phyloP scores from a whole-genome alignment of 75 land plant species.

The Cunninghamia lanceolata region DNA sequence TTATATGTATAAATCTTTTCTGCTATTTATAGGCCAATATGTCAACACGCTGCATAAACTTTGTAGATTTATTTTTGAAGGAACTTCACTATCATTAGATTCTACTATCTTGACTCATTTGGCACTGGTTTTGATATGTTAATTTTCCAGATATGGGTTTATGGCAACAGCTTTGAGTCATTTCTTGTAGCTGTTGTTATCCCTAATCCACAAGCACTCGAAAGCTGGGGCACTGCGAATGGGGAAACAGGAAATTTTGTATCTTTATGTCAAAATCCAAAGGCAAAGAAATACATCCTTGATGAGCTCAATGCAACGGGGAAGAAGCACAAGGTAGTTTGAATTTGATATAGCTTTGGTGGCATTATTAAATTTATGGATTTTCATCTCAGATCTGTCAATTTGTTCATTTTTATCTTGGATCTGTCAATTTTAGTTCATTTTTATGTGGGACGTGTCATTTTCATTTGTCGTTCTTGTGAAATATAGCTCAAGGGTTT shows the following conservation, averaged over 20 bases:
- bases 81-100: not conserved
- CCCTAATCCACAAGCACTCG: conserved; percentile 66
- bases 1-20: not conserved
- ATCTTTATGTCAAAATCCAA: conserved; percentile 56
- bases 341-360: not conserved
- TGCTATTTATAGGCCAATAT: not conserved
- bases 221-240: conserved; percentile 71
- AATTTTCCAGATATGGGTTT: conserved; percentile 85
- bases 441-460: not conserved
- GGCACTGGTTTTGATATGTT: not conserved
- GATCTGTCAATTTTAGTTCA: not conserved
- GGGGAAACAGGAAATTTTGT: conserved; percentile 45
- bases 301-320: conserved; percentile 79
- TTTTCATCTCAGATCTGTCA: not conserved
- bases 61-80: not conserved
- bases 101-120: not conserved
- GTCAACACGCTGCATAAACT: not conserved
- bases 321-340: conserved; percentile 60
- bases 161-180: conserved; percentile 98
- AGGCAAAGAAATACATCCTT: conserved; percentile 62
- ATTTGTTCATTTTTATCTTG: not conserved
- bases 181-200: conserved; percentile 91
- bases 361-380: not conserved
- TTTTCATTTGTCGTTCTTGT: not conserved
- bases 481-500: conserved; percentile 71